Evolutionary conservation across 1,139 yeast species (phyloP).

Genomic region (Scheffersomyces quercinus): DNA sequence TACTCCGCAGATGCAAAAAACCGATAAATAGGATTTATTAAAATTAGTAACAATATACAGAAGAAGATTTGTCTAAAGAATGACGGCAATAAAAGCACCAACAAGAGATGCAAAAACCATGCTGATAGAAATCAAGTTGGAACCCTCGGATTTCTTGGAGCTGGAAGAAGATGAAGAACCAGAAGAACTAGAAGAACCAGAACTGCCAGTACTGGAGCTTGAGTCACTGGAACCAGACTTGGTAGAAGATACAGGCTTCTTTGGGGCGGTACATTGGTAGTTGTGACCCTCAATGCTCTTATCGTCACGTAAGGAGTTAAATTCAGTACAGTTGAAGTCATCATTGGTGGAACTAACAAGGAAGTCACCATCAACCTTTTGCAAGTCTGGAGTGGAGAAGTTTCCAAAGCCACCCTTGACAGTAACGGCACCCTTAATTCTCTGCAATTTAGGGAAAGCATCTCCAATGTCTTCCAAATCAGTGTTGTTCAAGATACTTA

Average conservation of each 20-base stretch:
- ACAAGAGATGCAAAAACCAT: slow-evolving; percentile 16
- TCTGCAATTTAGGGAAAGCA: slow-evolving; percentile 31
- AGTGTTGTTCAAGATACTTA: slow-evolving; percentile 45
- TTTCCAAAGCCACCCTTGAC: slow-evolving; percentile 41
- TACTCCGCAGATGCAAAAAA: too few relatives aligned
- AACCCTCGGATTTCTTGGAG: slow-evolving; percentile 20
- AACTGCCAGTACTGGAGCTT: slow-evolving; percentile 14
- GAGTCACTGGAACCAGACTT: slow-evolving; percentile 11
- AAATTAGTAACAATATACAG: too few relatives aligned
- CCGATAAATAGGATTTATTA: too few relatives aligned
- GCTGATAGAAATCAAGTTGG: slow-evolving; percentile 16
- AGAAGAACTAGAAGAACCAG: slow-evolving; percentile 14
- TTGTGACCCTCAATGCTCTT: slow-evolving; percentile 48
- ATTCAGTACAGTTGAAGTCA: slow-evolving; percentile 40
- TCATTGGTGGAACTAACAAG: slow-evolving; percentile 36
- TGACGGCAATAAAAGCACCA: slow-evolving; percentile 22
- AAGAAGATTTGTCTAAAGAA: slow-evolving; percentile 12
- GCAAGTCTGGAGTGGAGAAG: slow-evolving; percentile 39
- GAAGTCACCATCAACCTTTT: slow-evolving; percentile 48
- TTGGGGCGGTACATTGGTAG: slow-evolving; percentile 44
- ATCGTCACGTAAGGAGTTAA: slow-evolving; percentile 32
- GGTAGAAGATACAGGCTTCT: slow-evolving; percentile 13
- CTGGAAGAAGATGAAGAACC: slow-evolving; percentile 13
- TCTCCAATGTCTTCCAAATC: slow-evolving; percentile 35
- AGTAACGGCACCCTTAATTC: slow-evolving; percentile 46